phyloP scores from a whole-genome alignment of 768 basidiomycete species.

The Trichaptum fuscoviolaceum region DNA sequence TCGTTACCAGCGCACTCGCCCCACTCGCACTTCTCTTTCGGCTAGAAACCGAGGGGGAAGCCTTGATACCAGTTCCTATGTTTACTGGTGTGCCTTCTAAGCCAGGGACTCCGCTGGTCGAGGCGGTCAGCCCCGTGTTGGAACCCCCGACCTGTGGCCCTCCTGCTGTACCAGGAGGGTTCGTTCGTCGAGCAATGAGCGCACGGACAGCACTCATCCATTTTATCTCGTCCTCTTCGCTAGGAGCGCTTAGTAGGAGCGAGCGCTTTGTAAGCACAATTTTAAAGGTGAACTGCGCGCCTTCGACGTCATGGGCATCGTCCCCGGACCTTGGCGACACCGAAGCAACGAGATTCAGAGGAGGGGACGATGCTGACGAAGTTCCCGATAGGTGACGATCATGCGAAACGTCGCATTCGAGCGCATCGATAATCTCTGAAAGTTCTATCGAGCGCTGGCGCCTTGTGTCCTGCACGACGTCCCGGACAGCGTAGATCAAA shows the following conservation, averaged over 20 bases:
- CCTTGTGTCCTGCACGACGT: constrained; percentile 68
- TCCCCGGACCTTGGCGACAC: constrained; percentile 28
- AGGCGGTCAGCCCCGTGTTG: background rate
- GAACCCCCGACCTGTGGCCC: background rate
- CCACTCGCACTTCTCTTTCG: constrained; percentile 1
- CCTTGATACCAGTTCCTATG: constrained; percentile 15
- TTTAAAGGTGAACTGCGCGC: constrained; percentile 75
- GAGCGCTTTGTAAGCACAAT: constrained; percentile 93
- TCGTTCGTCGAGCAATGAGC: constrained; percentile 68
- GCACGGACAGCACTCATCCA: constrained; percentile 96
- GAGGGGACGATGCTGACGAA: constrained; percentile 22
- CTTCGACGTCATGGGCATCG: constrained; percentile 38
- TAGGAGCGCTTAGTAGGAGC: constrained; percentile 85
- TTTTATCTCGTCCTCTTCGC: constrained; percentile 96
- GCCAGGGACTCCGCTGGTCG: constrained; percentile 3
- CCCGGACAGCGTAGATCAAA: constrained; percentile 7
- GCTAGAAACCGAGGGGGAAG: background rate
- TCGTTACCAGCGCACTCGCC: background rate
- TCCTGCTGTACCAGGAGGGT: constrained; percentile 12
- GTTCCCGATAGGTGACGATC: constrained; percentile 27
- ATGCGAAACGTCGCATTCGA: constrained; percentile 72
- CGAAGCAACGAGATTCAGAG: constrained; percentile 27
- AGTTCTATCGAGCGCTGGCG: constrained; percentile 84
- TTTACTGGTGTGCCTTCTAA: constrained; percentile 15
- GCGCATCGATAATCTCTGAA: constrained; percentile 80